Evolutionary conservation across 169 alveolate species (phyloP), one percentile per base, ranked within the genome.

Genomic region (Plasmodium gaboni): DNA sequence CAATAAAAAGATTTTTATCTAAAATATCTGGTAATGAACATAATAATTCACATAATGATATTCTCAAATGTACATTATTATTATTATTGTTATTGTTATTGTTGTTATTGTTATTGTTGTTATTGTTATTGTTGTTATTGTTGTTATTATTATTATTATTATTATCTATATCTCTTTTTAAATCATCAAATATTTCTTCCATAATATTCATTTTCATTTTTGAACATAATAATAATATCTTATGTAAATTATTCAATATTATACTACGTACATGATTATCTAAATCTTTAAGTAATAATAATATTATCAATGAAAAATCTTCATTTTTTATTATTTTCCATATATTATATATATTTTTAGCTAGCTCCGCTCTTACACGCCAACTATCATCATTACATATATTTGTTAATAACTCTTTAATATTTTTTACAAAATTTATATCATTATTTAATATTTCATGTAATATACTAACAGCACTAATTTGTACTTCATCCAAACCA

Each of bases 401-500:
- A 51, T 44, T 86, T 7, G 76, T 86, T 60, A 86, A 86, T 19
- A 73, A n/a, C 8, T 60, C 28, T 57, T 86, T 74, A 9, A 86
- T 13, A 46, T 86, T 57, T 24, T 46, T 67, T 7, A 86, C 72
- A 71, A 70, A 86, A 46, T 86, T 51, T 10, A 26, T 28, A 48
- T 86, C 92, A 59, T 50, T 70, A 44, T 55, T 61, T 86, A 86
- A 65, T 15, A 72, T n/a, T 26, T 53, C 92, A 42, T 57, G 26
- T 48, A 86, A 86, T 53, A 86, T 86, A 19, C 72, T 53, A 26
- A 86, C 61, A 24, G 92, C 92, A 65, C 92, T 86, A 57, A 71
- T 86, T 71, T 86, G 86, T n/a, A 86, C 92, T 71, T 86, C 92
- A 73, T 86, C 92, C 74, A 86, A 38, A 24, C 92, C 92, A 71